These are phyloP conservation scores for Cryptococcus deneoformans DNA, from an alignment of 1,284 basidiomycete genomes.

Conservation along the genomic window DNA sequence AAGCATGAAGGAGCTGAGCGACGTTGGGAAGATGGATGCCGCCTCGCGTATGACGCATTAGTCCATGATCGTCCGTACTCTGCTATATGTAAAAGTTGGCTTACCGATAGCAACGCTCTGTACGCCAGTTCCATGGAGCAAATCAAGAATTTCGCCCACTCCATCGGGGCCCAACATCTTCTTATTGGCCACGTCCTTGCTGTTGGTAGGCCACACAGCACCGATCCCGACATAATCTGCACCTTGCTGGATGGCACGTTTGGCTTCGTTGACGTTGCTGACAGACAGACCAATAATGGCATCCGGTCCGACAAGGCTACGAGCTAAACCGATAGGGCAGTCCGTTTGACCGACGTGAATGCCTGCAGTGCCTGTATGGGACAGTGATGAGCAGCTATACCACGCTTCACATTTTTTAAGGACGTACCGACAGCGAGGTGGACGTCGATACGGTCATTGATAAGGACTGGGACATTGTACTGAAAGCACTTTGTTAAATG, in stretches of 20 bases:
- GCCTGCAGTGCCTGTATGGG: slow-evolving; percentile 59
- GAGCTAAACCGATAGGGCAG: slow-evolving; percentile 70
- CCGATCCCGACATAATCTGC: slow-evolving; percentile 89
- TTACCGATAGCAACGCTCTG: slow-evolving; percentile 79
- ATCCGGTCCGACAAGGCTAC: slow-evolving; percentile 64
- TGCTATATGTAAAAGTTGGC: slow-evolving; percentile 16
- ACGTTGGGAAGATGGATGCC: slow-evolving; percentile 77
- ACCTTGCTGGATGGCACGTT: slow-evolving; percentile 50
- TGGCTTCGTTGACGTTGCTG: slow-evolving; percentile 64
- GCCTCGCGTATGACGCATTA: slow-evolving; percentile 52
- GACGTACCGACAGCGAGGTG: slow-evolving; percentile 63
- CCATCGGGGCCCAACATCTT: slow-evolving; percentile 62
- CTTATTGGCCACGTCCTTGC: slow-evolving; percentile 62
- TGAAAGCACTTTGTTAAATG: slow-evolving; percentile 15
- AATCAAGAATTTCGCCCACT: slow-evolving; percentile 63
- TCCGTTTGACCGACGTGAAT: slow-evolving; percentile 92
- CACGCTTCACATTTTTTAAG: not conserved
- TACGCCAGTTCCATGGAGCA: slow-evolving; percentile 61
- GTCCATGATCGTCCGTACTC: not conserved
- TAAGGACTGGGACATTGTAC: slow-evolving; percentile 79
- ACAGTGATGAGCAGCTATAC: not conserved
- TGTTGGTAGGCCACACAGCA: slow-evolving; percentile 68
- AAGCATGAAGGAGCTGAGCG: slow-evolving; percentile 67
- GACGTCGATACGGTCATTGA: slow-evolving; percentile 90
- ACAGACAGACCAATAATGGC: slow-evolving; percentile 81